phyloP scores from a whole-genome alignment of 2,329 filamentous ascomycete genomes.

The Corynespora cassiicola region DNA sequence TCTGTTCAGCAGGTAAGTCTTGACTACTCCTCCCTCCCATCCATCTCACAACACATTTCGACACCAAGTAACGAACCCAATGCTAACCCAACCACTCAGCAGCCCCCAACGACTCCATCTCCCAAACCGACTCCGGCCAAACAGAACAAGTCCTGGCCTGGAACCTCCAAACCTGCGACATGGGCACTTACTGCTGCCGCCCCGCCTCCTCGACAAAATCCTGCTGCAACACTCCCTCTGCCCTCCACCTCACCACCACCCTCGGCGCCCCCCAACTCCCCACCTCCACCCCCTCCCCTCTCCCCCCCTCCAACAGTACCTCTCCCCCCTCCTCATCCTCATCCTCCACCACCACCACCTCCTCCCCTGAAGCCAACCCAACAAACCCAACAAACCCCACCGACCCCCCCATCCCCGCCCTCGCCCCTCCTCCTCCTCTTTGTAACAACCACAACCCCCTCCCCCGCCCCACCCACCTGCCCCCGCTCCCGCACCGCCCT shows the following conservation, averaged over 20 bases:
- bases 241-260: slow-evolving; percentile 28
- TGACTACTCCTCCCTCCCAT: not conserved
- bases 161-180: slow-evolving; percentile 43
- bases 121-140: too few species aligned
- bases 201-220: slow-evolving; percentile 25
- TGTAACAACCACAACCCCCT: not conserved
- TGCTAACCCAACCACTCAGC: slow-evolving; percentile 13
- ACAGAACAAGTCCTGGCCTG: slow-evolving; percentile 31
- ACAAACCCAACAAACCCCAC: slow-evolving; percentile 10
- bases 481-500: slow-evolving; percentile 17
- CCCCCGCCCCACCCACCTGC: slow-evolving; percentile 7
- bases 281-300: slow-evolving; percentile 10
- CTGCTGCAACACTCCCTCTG: slow-evolving; percentile 37
- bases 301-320: slow-evolving; percentile 8
- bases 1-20: slow-evolving; percentile 37
- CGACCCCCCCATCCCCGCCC: slow-evolving; percentile 16
- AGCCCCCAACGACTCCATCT: slow-evolving; percentile 19
- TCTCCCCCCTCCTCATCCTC: slow-evolving; percentile 7
- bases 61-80: slow-evolving; percentile 1
- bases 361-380: slow-evolving; percentile 2
- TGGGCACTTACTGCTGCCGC: slow-evolving; percentile 43
- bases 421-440: too few species aligned
- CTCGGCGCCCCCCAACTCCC: slow-evolving; percentile 29
- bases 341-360: slow-evolving; percentile 4
- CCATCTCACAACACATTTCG: not conserved